Percentiles rank a stretch among this genome's conserved stretches.
phyloP scores from a whole-genome alignment of 257 asterid genomes.

The Phtheirospermum japonicum region DNA sequence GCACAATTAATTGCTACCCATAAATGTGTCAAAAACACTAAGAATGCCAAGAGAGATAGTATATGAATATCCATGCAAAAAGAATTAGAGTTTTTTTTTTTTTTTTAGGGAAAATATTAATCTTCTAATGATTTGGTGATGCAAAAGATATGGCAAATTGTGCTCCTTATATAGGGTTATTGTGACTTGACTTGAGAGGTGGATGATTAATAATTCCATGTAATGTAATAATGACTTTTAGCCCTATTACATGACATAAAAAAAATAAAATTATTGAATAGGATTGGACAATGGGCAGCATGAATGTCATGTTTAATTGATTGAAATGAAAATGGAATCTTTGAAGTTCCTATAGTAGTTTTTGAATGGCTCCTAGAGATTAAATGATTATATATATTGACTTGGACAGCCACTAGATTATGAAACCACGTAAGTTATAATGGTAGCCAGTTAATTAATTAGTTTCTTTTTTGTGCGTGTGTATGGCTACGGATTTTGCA shows the following conservation, averaged over 20 bases:
- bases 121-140: not conserved
- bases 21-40: conserved; percentile 17
- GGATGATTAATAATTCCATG: not conserved
- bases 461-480: too few species aligned
- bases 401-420: not conserved
- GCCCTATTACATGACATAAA: not conserved
- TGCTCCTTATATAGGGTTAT: not conserved
- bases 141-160: not conserved
- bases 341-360: not conserved
- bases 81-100: not conserved
- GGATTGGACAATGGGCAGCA: not conserved
- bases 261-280: not conserved
- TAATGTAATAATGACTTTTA: not conserved
- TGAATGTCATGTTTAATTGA: not conserved
- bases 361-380: too few species aligned
- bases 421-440: not conserved
- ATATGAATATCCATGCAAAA: conserved; percentile 37
- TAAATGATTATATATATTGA: not conserved
- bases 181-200: not conserved
- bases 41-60: conserved; percentile 13
- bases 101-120: not conserved
- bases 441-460: too few species aligned
- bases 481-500: too few species aligned
- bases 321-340: not conserved
- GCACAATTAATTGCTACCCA: conserved; percentile 28